Conservation (phyloP, 768 basidiomycete genomes). For the Mycena filopes region DNA sequence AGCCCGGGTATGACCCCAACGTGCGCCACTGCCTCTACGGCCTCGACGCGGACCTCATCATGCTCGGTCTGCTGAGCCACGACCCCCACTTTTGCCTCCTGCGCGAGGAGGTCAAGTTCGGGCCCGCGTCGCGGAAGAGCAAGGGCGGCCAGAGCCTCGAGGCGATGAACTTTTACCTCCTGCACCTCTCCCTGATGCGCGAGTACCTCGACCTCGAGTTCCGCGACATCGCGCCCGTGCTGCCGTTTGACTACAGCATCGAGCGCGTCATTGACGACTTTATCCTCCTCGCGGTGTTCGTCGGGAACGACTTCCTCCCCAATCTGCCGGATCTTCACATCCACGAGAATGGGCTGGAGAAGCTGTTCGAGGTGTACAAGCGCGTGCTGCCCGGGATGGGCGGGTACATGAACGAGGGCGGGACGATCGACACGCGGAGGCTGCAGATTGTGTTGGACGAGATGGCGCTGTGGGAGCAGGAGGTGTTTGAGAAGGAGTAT, state of each 20-base stretch:
- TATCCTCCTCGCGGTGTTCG: conserved; percentile 94
- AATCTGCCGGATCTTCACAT: conserved; percentile 97
- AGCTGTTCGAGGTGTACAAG: conserved; percentile 96
- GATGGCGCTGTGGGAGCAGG: conserved; percentile 88
- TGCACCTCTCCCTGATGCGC: conserved; percentile 94
- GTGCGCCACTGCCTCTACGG: conserved; percentile 98
- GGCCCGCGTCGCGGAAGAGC: conserved; percentile 73
- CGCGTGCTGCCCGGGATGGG: conserved; percentile 85
- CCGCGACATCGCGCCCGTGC: conserved; percentile 67
- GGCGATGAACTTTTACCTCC: conserved; percentile 90
- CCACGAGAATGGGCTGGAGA: conserved; percentile 95
- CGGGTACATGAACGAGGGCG: conserved; percentile 94
- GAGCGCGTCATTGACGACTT: conserved; percentile 99
- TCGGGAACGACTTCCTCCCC: conserved; percentile 98
- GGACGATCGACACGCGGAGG: conserved; percentile 80
- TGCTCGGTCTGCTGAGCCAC: conserved; percentile 96
- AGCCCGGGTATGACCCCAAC: conserved; percentile 96
- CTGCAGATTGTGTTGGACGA: conserved; percentile 90
- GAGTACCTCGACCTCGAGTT: conserved; percentile 99
- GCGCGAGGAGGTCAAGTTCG: conserved; percentile 98
- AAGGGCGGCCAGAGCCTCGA: conserved; percentile 76
- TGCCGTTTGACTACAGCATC: conserved; percentile 87
- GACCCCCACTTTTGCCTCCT: conserved; percentile 99
- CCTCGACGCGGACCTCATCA: conserved; percentile 97
- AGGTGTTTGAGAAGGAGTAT: conserved; percentile 92